Evolutionary conservation across 2,329 filamentous ascomycete genomes (phyloP).

Genomic region (Taxawa tesnikishii): DNA sequence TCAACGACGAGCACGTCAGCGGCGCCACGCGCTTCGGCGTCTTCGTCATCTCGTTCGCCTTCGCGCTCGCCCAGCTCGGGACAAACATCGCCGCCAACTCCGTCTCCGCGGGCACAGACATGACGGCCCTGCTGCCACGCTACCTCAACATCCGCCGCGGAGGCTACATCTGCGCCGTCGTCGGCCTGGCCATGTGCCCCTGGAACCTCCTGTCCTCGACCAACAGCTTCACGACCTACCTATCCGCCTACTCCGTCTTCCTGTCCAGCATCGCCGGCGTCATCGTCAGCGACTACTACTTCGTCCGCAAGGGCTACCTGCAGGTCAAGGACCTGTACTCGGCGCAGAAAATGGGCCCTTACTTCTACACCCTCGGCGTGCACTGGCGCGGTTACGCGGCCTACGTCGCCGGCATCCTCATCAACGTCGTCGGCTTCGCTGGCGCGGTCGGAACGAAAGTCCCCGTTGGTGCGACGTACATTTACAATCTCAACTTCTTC

Average conservation of each 20-base stretch:
- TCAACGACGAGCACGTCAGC: slow-evolving; percentile 21
- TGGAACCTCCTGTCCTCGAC: slow-evolving; percentile 70
- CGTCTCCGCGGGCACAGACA: slow-evolving; percentile 39
- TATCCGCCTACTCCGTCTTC: slow-evolving; percentile 87
- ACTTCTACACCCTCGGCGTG: slow-evolving; percentile 63
- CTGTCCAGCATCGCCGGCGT: slow-evolving; percentile 87
- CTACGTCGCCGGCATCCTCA: slow-evolving; percentile 70
- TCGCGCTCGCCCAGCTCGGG: slow-evolving; percentile 33
- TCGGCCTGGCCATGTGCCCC: slow-evolving; percentile 78
- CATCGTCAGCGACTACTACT: slow-evolving; percentile 78
- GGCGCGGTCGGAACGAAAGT: slow-evolving; percentile 63
- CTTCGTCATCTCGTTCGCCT: slow-evolving; percentile 27
- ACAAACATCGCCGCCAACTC: slow-evolving; percentile 40
- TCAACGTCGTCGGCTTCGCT: slow-evolving; percentile 87
- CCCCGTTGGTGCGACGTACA: slow-evolving; percentile 66
- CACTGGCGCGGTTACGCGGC: slow-evolving; percentile 76
- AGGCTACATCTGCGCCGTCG: slow-evolving; percentile 68
- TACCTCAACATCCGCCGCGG: slow-evolving; percentile 64
- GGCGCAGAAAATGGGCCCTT: slow-evolving; percentile 51
- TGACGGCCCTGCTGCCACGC: slow-evolving; percentile 35
- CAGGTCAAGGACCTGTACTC: slow-evolving; percentile 71
- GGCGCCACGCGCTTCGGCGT: slow-evolving; percentile 28
- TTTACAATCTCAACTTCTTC: slow-evolving; percentile 90
- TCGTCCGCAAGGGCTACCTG: slow-evolving; percentile 71
- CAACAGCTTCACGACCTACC: slow-evolving; percentile 72